These are phyloP conservation scores for Ganoderma meredithae DNA, from an alignment of 1,284 basidiomycete genomes.

Conservation along the genomic window DNA sequence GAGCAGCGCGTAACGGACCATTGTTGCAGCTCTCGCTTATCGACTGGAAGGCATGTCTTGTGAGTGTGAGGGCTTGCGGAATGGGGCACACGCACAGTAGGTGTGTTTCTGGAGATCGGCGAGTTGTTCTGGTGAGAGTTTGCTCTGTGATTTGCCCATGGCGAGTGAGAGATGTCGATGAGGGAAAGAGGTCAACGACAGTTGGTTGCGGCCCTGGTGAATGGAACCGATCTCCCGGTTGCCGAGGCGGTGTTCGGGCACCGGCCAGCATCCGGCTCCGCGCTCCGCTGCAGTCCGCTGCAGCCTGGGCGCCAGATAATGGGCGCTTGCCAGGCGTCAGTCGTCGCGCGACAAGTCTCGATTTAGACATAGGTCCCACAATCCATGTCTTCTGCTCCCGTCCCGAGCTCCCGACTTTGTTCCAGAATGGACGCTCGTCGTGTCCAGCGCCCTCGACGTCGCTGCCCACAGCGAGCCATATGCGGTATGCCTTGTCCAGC, in stretches of 20 bases:
- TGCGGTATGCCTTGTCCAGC: neutral
- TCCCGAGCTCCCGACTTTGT: slow-evolving; percentile 18
- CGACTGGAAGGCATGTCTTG: slow-evolving; percentile 67
- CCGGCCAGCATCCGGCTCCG: neutral
- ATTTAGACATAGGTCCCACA: slow-evolving; percentile 23
- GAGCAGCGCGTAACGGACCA: slow-evolving; percentile 62
- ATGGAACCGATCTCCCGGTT: slow-evolving; percentile 1
- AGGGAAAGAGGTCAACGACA: slow-evolving; percentile 26
- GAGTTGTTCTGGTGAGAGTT: slow-evolving; percentile 95
- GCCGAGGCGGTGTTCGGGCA: slow-evolving; percentile 22
- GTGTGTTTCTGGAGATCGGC: slow-evolving; percentile 98
- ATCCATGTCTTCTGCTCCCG: slow-evolving; percentile 13
- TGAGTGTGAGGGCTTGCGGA: slow-evolving; percentile 27
- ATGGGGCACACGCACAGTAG: slow-evolving; percentile 77
- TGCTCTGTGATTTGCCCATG: slow-evolving; percentile 98
- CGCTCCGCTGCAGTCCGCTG: neutral
- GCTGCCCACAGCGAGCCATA: neutral
- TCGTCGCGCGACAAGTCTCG: slow-evolving; percentile 27
- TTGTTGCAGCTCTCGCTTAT: slow-evolving; percentile 99
- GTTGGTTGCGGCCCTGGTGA: slow-evolving; percentile 4
- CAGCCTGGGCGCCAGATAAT: slow-evolving; percentile 5
- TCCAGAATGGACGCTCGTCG: neutral
- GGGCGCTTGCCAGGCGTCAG: slow-evolving; percentile 24
- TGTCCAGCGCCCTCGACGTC: neutral
- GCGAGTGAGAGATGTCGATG: slow-evolving; percentile 27